Evolutionary conservation across 495 filamentous ascomycete genomes (phyloP), one percentile per base, ranked within the genome.

Genomic region (Aspergillus sparsus): DNA sequence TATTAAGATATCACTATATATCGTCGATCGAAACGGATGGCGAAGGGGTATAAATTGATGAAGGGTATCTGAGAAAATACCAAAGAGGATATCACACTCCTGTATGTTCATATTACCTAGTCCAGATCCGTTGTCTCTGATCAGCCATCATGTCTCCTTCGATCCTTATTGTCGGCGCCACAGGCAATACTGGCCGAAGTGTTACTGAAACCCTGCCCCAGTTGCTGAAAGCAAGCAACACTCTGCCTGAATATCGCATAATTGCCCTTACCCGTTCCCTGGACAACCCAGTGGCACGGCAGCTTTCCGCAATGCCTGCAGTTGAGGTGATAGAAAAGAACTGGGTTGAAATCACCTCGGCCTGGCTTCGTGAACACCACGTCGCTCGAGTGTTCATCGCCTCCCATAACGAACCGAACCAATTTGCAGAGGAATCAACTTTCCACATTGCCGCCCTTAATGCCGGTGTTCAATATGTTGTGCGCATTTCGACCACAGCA

Each of bases 401-500:
- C 46, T 67, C 77, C 0, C 75, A 74, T 63, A 73, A 70, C 51
- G 57, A 71, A 31, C 71, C 71, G 0, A 71, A 64, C 34, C 72
- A 77, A 33, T 81, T 81, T 52, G 65, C 70, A 44, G 75, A 79
- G n/a, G 78, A 81, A 59, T 71, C 75, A 0, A 62, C 61, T 0
- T 78, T 81, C 53, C 65, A 74, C 49, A 0, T 75, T 10, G 62
- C 61, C 2, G 75, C 75, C 27, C 75, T 79, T 32, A 55, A 66
- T 2, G 78, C 78, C 1, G 71, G 73, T 16, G 74, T 81, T n/a
- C 60, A 77, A 49, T 81, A 81, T 62, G 73, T 80, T 8, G 77
- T 81, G 37, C 74, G 77, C 15, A 81, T 80, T 58, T 81, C 77
- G 2, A 81, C 77, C 0, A 74, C 68, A 0, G 75, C 74, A 6